Evolutionary conservation across 2,329 filamentous ascomycete genomes (phyloP).

Genomic region (Calonectria pseudoreteaudii): DNA sequence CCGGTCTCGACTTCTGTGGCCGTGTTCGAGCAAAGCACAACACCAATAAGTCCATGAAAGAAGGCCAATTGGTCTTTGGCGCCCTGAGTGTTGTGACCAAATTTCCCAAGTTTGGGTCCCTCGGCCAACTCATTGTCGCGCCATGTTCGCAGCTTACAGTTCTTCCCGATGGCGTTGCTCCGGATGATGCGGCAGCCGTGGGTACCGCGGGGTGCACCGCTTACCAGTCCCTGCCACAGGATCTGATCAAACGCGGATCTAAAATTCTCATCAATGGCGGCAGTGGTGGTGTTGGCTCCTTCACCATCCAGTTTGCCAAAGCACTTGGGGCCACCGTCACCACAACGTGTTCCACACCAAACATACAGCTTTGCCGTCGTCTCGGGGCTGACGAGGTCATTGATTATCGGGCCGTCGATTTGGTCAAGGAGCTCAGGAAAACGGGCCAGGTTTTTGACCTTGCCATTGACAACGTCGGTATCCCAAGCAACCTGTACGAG

Average conservation of each 20-base stretch:
- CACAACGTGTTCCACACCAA: conserved; percentile 48
- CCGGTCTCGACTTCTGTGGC: conserved; percentile 60
- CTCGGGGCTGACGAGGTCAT: conserved; percentile 53
- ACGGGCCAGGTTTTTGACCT: conserved; percentile 37
- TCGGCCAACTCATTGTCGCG: conserved; percentile 7
- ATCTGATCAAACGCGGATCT: conserved; percentile 9
- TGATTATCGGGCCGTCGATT: conserved; percentile 46
- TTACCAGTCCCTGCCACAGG: conserved; percentile 34
- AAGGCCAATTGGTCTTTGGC: conserved; percentile 12
- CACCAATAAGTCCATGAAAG: not conserved
- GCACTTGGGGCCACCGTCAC: conserved; percentile 48
- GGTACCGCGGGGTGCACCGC: conserved; percentile 41
- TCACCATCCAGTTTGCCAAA: conserved; percentile 52
- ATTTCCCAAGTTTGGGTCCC: conserved; percentile 19
- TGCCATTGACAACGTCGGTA: conserved; percentile 44
- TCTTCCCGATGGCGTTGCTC: conserved; percentile 8
- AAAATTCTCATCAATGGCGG: conserved; percentile 44
- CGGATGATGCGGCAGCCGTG: conserved; percentile 37
- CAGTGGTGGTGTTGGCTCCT: conserved; percentile 51
- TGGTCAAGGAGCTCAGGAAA: conserved; percentile 29
- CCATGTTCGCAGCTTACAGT: not conserved
- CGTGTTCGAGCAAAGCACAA: conserved; percentile 49
- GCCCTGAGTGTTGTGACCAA: conserved; percentile 9
- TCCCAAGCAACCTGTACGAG: conserved; percentile 33
- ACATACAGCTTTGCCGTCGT: conserved; percentile 46